Conservation (phyloP, 2,329 filamentous ascomycete species). For the Zymoseptoria brevis region DNA sequence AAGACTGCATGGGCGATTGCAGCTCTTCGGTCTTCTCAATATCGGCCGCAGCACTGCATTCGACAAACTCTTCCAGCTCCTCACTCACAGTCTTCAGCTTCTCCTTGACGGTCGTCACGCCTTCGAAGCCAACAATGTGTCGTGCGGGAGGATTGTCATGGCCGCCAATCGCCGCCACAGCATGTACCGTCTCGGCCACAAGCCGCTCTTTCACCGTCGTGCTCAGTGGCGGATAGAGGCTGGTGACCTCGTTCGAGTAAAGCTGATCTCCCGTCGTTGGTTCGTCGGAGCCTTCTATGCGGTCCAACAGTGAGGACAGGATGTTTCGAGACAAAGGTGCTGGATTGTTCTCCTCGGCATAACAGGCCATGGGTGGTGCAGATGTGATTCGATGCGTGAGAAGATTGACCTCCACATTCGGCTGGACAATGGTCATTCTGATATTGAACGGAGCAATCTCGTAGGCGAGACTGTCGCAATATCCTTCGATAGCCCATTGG, state of each 20-base stretch:
- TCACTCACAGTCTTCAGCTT: conserved; percentile 95
- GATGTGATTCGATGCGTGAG: conserved; percentile 82
- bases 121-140: conserved; percentile 89
- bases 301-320: conserved; percentile 68
- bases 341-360: conserved; percentile 60
- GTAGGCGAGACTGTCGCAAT: conserved; percentile 88
- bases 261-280: conserved; percentile 39
- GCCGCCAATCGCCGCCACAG: conserved; percentile 82
- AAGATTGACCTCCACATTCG: conserved; percentile 83
- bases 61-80: conserved; percentile 91
- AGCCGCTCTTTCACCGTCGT: conserved; percentile 61
- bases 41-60: conserved; percentile 78
- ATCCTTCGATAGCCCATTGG: conserved; percentile 91
- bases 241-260: conserved; percentile 47
- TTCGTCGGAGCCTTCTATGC: conserved; percentile 43
- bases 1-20: neutral
- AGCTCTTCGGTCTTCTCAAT: conserved; percentile 37
- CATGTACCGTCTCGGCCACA: conserved; percentile 82
- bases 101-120: conserved; percentile 80
- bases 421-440: conserved; percentile 91
- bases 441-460: conserved; percentile 94
- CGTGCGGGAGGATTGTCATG: conserved; percentile 92
- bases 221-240: conserved; percentile 67
- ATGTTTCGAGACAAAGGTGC: conserved; percentile 80
- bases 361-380: conserved; percentile 66